Conservation (phyloP, 2,329 filamentous ascomycete species). For the Verticillium albo-atrum region DNA sequence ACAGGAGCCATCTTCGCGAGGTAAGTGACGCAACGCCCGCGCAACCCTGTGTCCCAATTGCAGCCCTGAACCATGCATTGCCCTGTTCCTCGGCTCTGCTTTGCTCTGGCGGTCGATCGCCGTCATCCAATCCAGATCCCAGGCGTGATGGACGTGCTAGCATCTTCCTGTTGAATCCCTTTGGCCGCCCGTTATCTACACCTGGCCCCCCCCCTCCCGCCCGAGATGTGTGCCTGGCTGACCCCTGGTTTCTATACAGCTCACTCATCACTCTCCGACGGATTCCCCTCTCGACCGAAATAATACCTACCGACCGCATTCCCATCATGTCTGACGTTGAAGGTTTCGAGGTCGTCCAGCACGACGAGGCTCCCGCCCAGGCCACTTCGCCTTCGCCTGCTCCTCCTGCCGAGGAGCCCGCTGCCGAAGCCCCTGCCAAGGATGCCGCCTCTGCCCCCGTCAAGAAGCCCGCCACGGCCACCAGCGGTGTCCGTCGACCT, state of each 20-base stretch:
- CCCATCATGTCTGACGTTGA: slow-evolving; percentile 43
- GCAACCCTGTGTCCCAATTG: background rate
- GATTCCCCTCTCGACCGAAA: background rate
- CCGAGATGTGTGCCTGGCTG: background rate
- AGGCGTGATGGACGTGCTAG: background rate
- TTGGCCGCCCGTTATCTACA: background rate
- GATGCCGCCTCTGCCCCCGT: slow-evolving; percentile 21
- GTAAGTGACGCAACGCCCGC: background rate
- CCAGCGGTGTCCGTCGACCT: slow-evolving; percentile 25
- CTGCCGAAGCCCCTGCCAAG: slow-evolving; percentile 25
- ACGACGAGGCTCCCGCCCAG: slow-evolving; percentile 32
- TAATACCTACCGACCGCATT: background rate
- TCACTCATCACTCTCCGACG: background rate
- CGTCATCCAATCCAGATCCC: background rate
- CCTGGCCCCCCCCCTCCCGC: background rate
- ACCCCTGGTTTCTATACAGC: background rate
- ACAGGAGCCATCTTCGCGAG: background rate
- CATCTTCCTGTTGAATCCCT: background rate
- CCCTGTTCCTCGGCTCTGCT: background rate
- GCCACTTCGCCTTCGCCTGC: slow-evolving; percentile 18
- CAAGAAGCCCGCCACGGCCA: slow-evolving; percentile 32
- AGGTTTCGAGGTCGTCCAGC: slow-evolving; percentile 38
- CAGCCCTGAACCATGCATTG: background rate
- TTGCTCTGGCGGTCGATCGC: background rate
- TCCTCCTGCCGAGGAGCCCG: slow-evolving; percentile 18